These are phyloP conservation scores for Oxytropis ochrocephala DNA, from an alignment of 306 rosid genomes.

Conservation along the genomic window DNA sequence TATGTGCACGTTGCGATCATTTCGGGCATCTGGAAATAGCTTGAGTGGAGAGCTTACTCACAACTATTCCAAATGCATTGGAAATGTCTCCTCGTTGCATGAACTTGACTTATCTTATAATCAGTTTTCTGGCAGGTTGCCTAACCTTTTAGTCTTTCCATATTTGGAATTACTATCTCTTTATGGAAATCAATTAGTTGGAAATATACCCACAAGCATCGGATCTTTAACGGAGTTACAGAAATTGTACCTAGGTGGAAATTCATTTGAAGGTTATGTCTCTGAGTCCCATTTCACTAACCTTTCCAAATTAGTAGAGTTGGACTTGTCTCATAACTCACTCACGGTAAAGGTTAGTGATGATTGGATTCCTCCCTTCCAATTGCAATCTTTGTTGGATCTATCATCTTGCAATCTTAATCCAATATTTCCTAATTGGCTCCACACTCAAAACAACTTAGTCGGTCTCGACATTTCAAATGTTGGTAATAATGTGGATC, in stretches of 20 bases:
- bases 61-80: not conserved
- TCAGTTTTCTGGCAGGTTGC: not conserved
- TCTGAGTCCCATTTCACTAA: not conserved
- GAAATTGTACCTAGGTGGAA: accelerated
- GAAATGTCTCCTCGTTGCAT: not conserved
- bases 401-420: not conserved
- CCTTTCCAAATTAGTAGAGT: not conserved
- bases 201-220: not conserved
- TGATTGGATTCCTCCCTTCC: too few relatives aligned
- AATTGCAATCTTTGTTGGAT: accelerated
- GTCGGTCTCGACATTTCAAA: accelerated
- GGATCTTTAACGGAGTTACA: not conserved
- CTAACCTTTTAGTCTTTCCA: not conserved
- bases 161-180: not conserved
- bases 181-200: not conserved
- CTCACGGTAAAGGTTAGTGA: too few relatives aligned
- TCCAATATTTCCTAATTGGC: not conserved
- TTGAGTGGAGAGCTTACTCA: not conserved
- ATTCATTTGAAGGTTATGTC: not conserved
- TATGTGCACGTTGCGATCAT: not conserved
- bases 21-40: accelerated
- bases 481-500: not conserved
- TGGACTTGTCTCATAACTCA: not conserved
- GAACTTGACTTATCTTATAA: not conserved
- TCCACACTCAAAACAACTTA: not conserved